phyloP scores from a whole-genome alignment of 352 stramenopile species.

The Blastocystis sp. region DNA sequence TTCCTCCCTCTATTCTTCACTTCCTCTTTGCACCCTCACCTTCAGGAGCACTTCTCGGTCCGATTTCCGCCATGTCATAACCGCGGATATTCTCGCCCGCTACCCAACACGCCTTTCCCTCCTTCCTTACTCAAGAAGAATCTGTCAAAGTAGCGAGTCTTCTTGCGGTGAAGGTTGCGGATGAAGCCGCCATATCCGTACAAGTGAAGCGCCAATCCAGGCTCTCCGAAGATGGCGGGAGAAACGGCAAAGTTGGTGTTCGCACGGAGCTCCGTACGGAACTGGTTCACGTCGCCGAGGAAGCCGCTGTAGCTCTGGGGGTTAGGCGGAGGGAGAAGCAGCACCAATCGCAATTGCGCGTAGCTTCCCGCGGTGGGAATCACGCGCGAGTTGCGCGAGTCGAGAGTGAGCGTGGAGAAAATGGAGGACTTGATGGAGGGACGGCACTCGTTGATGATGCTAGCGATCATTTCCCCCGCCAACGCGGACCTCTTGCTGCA shows the following conservation, averaged over 20 bases:
- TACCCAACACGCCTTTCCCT: neutral
- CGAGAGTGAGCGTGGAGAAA: slow-evolving; percentile 5
- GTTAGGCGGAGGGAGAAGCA: neutral
- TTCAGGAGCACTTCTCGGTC: neutral
- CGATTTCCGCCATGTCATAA: slow-evolving; percentile 42
- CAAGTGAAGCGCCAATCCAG: slow-evolving; percentile 36
- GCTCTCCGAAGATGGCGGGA: neutral
- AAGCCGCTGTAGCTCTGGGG: slow-evolving; percentile 31
- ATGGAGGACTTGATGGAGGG: slow-evolving; percentile 57
- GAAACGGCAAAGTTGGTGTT: slow-evolving; percentile 3
- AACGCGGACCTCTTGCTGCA: slow-evolving; percentile 11
- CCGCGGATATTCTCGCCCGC: slow-evolving; percentile 55
- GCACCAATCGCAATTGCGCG: neutral
- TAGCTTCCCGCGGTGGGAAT: slow-evolving; percentile 21
- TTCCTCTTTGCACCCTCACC: neutral
- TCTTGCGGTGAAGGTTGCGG: neutral
- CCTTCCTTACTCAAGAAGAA: slow-evolving; percentile 28
- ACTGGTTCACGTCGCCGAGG: slow-evolving; percentile 30
- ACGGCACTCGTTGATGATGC: slow-evolving; percentile 32
- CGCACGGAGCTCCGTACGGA: neutral
- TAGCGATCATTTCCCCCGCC: neutral
- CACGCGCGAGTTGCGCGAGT: slow-evolving; percentile 27
- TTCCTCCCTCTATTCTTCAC: slow-evolving; percentile 44
- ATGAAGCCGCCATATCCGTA: slow-evolving; percentile 1
- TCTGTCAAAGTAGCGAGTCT: slow-evolving; percentile 25